phyloP scores from a whole-genome alignment of 176 grass and related monocot species.

The Thinopyrum elongatum region DNA sequence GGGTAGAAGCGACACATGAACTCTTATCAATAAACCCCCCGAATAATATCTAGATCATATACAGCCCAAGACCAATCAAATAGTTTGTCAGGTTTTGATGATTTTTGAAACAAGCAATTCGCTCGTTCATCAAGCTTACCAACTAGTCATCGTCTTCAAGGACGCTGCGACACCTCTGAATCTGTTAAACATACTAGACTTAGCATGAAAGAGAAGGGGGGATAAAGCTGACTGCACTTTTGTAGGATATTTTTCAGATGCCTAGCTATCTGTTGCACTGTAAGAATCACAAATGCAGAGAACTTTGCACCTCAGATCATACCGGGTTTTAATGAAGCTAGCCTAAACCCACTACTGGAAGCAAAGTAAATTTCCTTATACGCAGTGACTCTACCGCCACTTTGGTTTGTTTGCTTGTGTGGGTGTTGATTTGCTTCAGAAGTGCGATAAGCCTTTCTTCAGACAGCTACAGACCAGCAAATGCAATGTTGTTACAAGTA shows the following conservation, averaged over 20 bases:
- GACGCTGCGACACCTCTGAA: slow-evolving; percentile 82
- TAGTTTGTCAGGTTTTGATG: too few relatives aligned
- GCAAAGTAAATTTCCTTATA: too few relatives aligned
- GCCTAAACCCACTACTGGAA: background rate
- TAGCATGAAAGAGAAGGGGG: background rate
- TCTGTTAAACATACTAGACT: slow-evolving; percentile 41
- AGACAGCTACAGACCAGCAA: too few relatives aligned
- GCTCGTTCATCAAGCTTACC: background rate
- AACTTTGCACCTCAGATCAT: background rate
- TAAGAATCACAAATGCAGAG: background rate
- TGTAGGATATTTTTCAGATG: background rate
- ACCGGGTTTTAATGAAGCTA: background rate
- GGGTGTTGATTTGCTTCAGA: too few relatives aligned
- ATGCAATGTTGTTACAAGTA: too few relatives aligned
- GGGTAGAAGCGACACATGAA: background rate
- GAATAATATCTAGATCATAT: too few relatives aligned
- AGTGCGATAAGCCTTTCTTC: too few relatives aligned
- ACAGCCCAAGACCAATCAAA: too few relatives aligned
- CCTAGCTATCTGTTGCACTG: background rate
- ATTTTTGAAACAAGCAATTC: too few relatives aligned
- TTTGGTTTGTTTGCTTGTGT: too few relatives aligned
- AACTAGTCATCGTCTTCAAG: slow-evolving; percentile 79
- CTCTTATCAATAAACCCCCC: slow-evolving; percentile 52
- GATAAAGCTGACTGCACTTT: background rate
- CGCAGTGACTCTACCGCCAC: background rate